phyloP scores from a whole-genome alignment of 2,329 filamentous ascomycete species.

The Fusarium sterilihyphosum region DNA sequence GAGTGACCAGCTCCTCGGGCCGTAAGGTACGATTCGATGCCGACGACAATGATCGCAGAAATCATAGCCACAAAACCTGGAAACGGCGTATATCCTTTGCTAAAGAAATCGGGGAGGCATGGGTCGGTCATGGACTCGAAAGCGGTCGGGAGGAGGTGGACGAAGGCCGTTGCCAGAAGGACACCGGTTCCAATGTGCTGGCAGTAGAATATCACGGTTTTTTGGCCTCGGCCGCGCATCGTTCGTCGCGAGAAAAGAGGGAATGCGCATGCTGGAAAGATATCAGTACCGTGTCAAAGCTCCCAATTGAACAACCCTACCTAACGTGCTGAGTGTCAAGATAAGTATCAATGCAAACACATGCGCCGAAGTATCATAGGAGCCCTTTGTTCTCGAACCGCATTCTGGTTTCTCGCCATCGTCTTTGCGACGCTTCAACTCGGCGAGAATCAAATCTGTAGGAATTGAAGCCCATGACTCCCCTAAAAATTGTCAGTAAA shows the following conservation, averaged over 20 bases:
- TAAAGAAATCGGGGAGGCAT: slow-evolving; percentile 83
- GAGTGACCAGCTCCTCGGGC: slow-evolving; percentile 72
- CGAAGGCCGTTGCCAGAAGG: slow-evolving; percentile 86
- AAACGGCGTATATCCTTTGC: slow-evolving; percentile 79
- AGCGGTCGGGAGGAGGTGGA: slow-evolving; percentile 77
- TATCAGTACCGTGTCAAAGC: slow-evolving; percentile 1
- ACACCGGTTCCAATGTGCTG: slow-evolving; percentile 86
- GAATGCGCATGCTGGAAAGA: slow-evolving; percentile 67
- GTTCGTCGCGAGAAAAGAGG: slow-evolving; percentile 71
- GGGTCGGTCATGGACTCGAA: slow-evolving; percentile 74
- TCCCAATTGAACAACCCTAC: slow-evolving; percentile 49
- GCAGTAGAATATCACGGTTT: slow-evolving; percentile 70
- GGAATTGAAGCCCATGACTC: slow-evolving; percentile 60
- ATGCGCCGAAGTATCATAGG: slow-evolving; percentile 74
- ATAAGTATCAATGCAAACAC: slow-evolving; percentile 75
- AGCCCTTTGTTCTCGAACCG: slow-evolving; percentile 61
- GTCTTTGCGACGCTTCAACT: slow-evolving; percentile 60
- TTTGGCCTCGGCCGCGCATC: slow-evolving; percentile 66
- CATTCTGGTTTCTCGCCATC: slow-evolving; percentile 59
- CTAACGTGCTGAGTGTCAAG: slow-evolving; percentile 66
- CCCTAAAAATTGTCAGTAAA: slow-evolving; percentile 42
- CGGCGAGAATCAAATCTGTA: slow-evolving; percentile 62
- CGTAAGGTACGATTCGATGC: slow-evolving; percentile 89
- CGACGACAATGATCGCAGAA: slow-evolving; percentile 82
- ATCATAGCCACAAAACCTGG: slow-evolving; percentile 85